Conservation (phyloP, 768 basidiomycete species). For the Amanita pallidorosea region DNA sequence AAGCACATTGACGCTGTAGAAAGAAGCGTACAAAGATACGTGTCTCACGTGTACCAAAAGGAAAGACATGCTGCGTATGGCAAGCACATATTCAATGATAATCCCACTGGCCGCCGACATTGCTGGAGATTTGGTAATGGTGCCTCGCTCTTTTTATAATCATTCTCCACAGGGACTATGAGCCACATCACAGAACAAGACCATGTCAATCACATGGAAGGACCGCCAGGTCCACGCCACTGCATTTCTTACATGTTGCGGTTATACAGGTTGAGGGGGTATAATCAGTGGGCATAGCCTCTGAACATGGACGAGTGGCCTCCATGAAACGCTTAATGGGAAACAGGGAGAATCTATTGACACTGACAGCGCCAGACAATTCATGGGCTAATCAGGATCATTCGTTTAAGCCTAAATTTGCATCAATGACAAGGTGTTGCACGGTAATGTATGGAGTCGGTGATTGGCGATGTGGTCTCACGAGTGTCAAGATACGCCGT, state of each 20-base stretch:
- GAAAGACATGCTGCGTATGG: neutral
- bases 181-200: neutral
- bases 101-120: neutral
- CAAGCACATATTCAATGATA: neutral
- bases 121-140: neutral
- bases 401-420: constrained; percentile 2
- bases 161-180: neutral
- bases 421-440: neutral
- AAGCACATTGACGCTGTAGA: neutral
- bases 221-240: neutral
- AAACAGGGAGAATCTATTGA: neutral
- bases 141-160: neutral
- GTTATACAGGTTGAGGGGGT: constrained; percentile 1
- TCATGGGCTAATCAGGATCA: neutral
- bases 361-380: neutral
- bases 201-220: neutral
- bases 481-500: constrained; percentile 5
- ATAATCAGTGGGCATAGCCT: no score
- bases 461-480: constrained; percentile 3
- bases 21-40: neutral
- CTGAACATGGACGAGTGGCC: neutral
- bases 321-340: neutral
- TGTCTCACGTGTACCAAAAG: neutral
- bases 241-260: neutral
- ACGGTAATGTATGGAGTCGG: neutral